phyloP scores from a whole-genome alignment of 73 alveolate species.

The Paramecium bursaria region DNA sequence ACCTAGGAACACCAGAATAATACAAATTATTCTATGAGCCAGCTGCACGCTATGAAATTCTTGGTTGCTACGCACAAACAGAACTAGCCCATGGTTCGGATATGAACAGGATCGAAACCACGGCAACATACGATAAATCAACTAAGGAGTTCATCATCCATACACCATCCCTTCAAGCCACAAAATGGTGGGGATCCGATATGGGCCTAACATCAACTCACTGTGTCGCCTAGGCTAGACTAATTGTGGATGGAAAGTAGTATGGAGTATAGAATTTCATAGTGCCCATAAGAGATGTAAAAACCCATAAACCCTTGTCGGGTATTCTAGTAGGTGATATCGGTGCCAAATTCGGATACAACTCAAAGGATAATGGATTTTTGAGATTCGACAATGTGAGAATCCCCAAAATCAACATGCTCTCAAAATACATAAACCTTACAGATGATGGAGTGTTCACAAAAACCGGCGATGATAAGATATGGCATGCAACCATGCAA shows the following conservation, averaged over 20 bases:
- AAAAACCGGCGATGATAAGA: conserved; percentile 78
- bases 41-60: conserved; percentile 69
- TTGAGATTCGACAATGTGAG: conserved; percentile 77
- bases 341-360: conserved; percentile 87
- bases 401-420: conserved; percentile 86
- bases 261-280: conserved; percentile 86
- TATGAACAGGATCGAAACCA: conserved; percentile 79
- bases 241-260: conserved; percentile 79
- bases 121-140: conserved; percentile 79
- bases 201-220: conserved; percentile 80
- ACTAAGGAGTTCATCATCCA: conserved; percentile 80
- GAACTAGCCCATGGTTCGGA: conserved; percentile 94
- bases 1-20: conserved; percentile 52
- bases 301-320: conserved; percentile 83
- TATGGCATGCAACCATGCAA: conserved; percentile 87
- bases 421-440: conserved; percentile 76
- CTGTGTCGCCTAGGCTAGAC: conserved; percentile 84
- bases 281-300: conserved; percentile 79
- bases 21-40: conserved; percentile 51
- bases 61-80: conserved; percentile 85
- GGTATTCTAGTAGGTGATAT: conserved; percentile 89
- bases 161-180: conserved; percentile 80
- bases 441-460: conserved; percentile 81
- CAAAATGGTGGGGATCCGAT: conserved; percentile 92
- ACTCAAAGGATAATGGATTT: conserved; percentile 88